phyloP scores from a whole-genome alignment of 2,329 filamentous ascomycete genomes.

The Cytospora piceicola region DNA sequence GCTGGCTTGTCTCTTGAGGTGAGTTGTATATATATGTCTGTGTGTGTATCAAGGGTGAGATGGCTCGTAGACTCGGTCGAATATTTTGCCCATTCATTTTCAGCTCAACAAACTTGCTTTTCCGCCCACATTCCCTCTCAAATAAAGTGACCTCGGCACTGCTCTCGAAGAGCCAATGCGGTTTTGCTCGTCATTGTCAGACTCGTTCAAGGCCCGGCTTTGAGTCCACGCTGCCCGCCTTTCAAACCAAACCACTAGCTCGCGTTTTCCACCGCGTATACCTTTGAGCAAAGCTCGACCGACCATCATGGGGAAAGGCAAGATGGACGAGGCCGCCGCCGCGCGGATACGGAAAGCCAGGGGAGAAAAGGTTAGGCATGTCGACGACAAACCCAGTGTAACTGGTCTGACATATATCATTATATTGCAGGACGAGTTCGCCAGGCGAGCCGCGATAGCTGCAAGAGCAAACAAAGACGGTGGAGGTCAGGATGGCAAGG shows the following conservation, averaged over 20 bases:
- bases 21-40: neutral
- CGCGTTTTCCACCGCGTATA: neutral
- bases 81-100: neutral
- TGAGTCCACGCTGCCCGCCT: neutral
- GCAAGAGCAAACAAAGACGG: slow-evolving; percentile 41
- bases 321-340: slow-evolving; percentile 49
- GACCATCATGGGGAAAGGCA: slow-evolving; percentile 40
- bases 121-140: neutral
- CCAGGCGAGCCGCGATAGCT: slow-evolving; percentile 42
- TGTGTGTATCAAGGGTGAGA: slow-evolving; percentile 26
- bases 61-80: slow-evolving; percentile 4
- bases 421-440: slow-evolving; percentile 41
- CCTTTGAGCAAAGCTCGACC: neutral
- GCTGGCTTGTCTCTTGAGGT: slow-evolving; percentile 13
- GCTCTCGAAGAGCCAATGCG: neutral
- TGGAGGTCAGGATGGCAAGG: slow-evolving; percentile 29
- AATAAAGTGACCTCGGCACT: neutral
- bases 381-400: neutral
- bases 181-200: neutral
- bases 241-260: neutral
- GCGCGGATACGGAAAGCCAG: slow-evolving; percentile 47
- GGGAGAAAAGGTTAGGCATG: slow-evolving; percentile 43
- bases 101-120: slow-evolving; percentile 5
- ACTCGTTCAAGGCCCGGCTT: neutral
- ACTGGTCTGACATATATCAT: slow-evolving; percentile 14